These are phyloP conservation scores for Heliocybe sulcata DNA, from an alignment of 1,284 basidiomycete genomes.

Conservation along the genomic window DNA sequence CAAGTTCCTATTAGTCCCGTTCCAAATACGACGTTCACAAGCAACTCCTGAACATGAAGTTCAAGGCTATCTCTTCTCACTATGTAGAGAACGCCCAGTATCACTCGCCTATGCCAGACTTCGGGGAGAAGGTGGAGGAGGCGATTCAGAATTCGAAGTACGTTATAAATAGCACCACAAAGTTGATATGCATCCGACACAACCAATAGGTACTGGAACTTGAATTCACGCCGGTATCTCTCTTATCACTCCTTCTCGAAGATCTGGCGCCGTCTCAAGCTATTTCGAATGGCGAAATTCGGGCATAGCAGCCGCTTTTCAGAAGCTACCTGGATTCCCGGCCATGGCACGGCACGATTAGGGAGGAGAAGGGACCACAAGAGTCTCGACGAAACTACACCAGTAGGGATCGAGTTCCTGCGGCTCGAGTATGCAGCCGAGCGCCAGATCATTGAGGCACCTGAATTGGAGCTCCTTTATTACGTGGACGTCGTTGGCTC, in stretches of 20 bases:
- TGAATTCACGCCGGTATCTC: conserved; percentile 27
- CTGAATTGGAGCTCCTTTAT: conserved; percentile 71
- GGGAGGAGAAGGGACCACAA: conserved; percentile 30
- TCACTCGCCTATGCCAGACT: conserved; percentile 52
- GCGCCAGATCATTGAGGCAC: conserved; percentile 74
- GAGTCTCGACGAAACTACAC: conserved; percentile 42
- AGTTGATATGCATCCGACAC: background rate
- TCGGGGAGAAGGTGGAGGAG: conserved; percentile 59
- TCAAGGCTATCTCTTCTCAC: conserved; percentile 58
- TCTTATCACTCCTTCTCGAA: conserved; percentile 41
- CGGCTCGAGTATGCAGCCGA: conserved; percentile 81
- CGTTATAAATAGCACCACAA: conserved; percentile 11
- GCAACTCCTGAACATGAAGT: conserved; percentile 64
- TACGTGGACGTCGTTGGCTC: conserved; percentile 73
- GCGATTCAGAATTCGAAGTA: conserved; percentile 48
- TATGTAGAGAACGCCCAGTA: conserved; percentile 76
- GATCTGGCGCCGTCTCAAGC: conserved; percentile 46
- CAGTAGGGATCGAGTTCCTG: conserved; percentile 45
- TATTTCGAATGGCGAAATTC: conserved; percentile 15
- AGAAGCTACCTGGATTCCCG: background rate
- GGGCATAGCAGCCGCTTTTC: conserved; percentile 8
- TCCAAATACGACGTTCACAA: conserved; percentile 80
- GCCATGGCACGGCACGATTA: conserved; percentile 9
- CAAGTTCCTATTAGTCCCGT: conserved; percentile 54
- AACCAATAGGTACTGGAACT: background rate